Conservation (phyloP, 2,329 filamentous ascomycete genomes). For the Spiromastix sp. region DNA sequence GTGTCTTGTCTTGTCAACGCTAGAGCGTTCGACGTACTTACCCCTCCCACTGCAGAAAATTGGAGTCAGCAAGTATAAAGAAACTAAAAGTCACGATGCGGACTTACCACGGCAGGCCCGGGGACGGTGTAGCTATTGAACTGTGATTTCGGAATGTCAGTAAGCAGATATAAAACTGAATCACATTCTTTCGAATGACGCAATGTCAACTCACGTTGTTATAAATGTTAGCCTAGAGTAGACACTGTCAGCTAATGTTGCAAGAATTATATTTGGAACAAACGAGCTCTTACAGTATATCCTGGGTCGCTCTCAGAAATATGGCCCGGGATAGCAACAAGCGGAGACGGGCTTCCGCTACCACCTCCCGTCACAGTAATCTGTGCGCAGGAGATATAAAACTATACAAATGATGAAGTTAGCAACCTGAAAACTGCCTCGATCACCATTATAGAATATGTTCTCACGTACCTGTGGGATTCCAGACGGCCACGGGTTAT, state of each 20-base stretch:
- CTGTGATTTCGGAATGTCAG: background rate
- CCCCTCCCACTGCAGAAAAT: no score
- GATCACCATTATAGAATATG: no score
- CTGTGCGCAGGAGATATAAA: conserved; percentile 24
- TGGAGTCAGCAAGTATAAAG: background rate
- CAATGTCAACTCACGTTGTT: conserved; percentile 2
- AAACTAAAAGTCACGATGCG: background rate
- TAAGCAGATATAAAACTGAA: background rate
- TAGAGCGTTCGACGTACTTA: no score
- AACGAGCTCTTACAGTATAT: conserved; percentile 3
- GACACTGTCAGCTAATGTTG: background rate
- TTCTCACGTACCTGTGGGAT: conserved; percentile 11
- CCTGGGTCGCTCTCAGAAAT: conserved; percentile 1
- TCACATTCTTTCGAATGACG: background rate
- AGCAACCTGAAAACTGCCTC: no score
- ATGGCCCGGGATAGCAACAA: conserved; percentile 5
- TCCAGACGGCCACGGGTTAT: conserved; percentile 25
- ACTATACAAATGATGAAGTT: conserved; percentile 3
- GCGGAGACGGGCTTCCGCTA: conserved; percentile 12
- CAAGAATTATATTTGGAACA: background rate
- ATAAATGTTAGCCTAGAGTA: conserved; percentile 3
- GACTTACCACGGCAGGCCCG: conserved; percentile 4
- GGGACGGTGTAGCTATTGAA: conserved; percentile 3
- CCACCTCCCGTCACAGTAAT: conserved; percentile 35
- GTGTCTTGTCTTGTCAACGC: no score